Conservation (phyloP, 352 stramenopile species). For the Halophytophthora polymorphica region DNA sequence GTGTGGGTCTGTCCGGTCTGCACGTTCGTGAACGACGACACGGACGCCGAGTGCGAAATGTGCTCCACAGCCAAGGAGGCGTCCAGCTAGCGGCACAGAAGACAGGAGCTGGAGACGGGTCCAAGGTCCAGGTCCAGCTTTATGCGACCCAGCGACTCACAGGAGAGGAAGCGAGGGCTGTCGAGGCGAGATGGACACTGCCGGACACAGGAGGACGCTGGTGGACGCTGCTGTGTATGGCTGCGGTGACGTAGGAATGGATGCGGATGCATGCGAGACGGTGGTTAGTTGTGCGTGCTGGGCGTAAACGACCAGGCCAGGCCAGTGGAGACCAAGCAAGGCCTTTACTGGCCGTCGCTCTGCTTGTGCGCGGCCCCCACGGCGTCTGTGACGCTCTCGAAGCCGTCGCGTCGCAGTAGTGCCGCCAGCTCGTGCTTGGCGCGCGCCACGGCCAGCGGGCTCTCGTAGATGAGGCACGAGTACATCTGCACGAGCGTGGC, state of each 20-base stretch:
- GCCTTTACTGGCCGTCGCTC: neutral
- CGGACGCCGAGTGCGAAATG: constrained; percentile 59
- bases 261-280: too few species aligned
- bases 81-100: neutral
- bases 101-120: too few species aligned
- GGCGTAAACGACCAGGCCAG: too few species aligned
- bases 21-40: constrained; percentile 76
- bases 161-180: too few species aligned
- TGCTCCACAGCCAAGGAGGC: constrained; percentile 40
- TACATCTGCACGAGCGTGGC: constrained; percentile 96
- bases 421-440: constrained; percentile 89
- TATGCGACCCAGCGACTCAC: too few species aligned
- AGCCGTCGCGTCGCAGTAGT: constrained; percentile 83
- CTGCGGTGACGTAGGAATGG: too few species aligned
- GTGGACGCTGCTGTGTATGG: too few species aligned
- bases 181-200: too few species aligned
- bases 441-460: constrained; percentile 78
- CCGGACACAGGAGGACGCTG: too few species aligned
- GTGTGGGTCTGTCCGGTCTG: constrained; percentile 76
- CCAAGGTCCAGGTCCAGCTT: too few species aligned
- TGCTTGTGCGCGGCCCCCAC: constrained; percentile 82
- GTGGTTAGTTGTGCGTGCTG: too few species aligned
- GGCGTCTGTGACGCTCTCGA: constrained; percentile 73
- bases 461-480: constrained; percentile 91
- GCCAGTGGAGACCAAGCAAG: too few species aligned